phyloP scores from a whole-genome alignment of 2,329 filamentous ascomycete genomes.

The Sphaerulina populicola region DNA sequence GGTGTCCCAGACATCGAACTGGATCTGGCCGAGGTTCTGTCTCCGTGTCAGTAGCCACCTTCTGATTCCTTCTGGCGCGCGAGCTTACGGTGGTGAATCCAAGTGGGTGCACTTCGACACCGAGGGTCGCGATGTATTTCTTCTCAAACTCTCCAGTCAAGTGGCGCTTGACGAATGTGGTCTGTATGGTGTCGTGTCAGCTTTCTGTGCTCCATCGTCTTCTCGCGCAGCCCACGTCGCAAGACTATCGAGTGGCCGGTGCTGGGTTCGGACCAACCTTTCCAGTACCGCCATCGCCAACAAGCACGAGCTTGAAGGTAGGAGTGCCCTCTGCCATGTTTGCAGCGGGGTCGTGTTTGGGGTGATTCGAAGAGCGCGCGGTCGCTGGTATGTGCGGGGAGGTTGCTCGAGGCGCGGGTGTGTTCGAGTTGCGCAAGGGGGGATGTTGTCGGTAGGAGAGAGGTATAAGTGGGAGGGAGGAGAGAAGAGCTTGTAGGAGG shows the following conservation, averaged over 20 bases:
- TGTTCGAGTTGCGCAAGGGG: background rate
- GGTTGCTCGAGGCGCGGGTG: background rate
- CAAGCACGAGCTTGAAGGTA: conserved; percentile 99
- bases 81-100: conserved; percentile 86
- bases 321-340: conserved; percentile 41
- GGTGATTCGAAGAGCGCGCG: background rate
- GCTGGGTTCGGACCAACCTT: conserved; percentile 59
- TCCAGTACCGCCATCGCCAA: conserved; percentile 97
- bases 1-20: conserved; percentile 99
- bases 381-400: background rate
- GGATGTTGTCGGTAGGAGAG: background rate
- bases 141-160: conserved; percentile 99
- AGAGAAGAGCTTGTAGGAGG: conserved; percentile 4
- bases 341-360: conserved; percentile 10
- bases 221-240: background rate
- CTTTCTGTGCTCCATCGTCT: background rate
- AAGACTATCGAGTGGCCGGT: background rate
- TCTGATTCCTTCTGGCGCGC: conserved; percentile 15
- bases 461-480: background rate
- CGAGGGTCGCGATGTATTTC: conserved; percentile 99
- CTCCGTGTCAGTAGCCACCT: conserved; percentile 2
- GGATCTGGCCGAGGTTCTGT: conserved; percentile 85
- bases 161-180: conserved; percentile 99
- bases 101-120: conserved; percentile 98
- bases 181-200: conserved; percentile 48